Evolutionary conservation across 2,329 filamentous ascomycete genomes (phyloP).

Genomic region (Colletotrichum lindemuthianum): DNA sequence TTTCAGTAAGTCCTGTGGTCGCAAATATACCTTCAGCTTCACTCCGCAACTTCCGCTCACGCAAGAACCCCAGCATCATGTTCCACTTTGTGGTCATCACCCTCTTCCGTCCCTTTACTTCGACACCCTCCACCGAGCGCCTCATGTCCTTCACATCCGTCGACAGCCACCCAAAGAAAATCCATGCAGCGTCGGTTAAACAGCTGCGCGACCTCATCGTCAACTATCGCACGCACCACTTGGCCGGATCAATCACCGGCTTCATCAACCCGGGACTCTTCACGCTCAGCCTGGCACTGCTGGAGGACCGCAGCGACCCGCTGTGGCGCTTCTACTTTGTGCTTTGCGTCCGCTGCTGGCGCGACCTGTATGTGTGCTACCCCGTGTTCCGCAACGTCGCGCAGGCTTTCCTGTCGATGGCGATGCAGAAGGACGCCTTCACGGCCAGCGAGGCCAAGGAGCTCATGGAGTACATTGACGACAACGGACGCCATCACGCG

Average conservation of each 20-base stretch:
- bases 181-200: conserved; percentile 46
- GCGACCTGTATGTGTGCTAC: conserved; percentile 46
- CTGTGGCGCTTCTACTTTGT: conserved; percentile 49
- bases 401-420: conserved; percentile 48
- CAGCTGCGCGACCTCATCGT: conserved; percentile 51
- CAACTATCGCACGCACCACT: conserved; percentile 38
- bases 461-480: not conserved
- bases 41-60: not conserved
- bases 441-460: not conserved
- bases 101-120: conserved; percentile 45
- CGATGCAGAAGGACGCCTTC: conserved; percentile 35
- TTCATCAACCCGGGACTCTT: conserved; percentile 52
- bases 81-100: conserved; percentile 49
- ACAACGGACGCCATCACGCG: conserved; percentile 1
- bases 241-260: conserved; percentile 42
- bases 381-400: conserved; percentile 47
- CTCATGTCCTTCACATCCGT: conserved; percentile 44
- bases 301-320: conserved; percentile 38
- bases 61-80: conserved; percentile 46
- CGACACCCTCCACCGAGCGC: conserved; percentile 7
- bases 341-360: conserved; percentile 51
- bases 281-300: conserved; percentile 40
- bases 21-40: not conserved
- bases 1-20: conserved; percentile 43
- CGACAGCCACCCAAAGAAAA: conserved; percentile 43